A percentile compares a stretch with the other conserved stretches of the same genome.
phyloP scores from a whole-genome alignment of 768 basidiomycete genomes.

The Serendipita indica region DNA sequence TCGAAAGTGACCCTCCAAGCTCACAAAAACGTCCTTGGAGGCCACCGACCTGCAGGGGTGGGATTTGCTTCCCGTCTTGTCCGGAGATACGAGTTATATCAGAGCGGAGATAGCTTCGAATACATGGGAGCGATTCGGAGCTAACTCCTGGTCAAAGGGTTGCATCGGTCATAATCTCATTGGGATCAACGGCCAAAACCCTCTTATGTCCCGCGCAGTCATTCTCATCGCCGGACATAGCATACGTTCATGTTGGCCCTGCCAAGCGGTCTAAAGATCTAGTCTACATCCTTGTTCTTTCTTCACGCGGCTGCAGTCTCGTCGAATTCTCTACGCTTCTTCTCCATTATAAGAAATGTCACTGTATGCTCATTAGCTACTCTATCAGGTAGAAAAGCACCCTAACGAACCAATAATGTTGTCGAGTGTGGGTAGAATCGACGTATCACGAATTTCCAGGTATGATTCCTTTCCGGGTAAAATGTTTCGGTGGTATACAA shows the following conservation, averaged over 20 bases:
- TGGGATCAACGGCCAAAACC: not conserved
- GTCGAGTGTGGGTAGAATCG: not conserved
- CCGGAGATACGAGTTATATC: no score
- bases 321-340: not conserved
- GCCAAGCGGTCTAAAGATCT: not conserved
- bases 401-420: not conserved
- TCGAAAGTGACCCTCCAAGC: no score
- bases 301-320: not conserved
- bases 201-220: not conserved
- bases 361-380: not conserved
- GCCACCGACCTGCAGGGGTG: no score
- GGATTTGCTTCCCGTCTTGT: no score
- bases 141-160: no score
- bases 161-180: not conserved
- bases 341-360: slow-evolving; percentile 1
- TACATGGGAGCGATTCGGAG: no score
- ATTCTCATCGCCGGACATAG: not conserved
- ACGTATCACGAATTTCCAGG: not conserved
- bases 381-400: not conserved
- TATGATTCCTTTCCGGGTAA: not conserved
- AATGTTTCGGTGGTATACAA: not conserved
- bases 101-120: no score
- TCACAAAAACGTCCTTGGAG: no score
- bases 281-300: not conserved
- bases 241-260: not conserved